Evolutionary conservation across 2,329 filamentous ascomycete genomes (phyloP).

Genomic region (Arthrobotrys conoides): DNA sequence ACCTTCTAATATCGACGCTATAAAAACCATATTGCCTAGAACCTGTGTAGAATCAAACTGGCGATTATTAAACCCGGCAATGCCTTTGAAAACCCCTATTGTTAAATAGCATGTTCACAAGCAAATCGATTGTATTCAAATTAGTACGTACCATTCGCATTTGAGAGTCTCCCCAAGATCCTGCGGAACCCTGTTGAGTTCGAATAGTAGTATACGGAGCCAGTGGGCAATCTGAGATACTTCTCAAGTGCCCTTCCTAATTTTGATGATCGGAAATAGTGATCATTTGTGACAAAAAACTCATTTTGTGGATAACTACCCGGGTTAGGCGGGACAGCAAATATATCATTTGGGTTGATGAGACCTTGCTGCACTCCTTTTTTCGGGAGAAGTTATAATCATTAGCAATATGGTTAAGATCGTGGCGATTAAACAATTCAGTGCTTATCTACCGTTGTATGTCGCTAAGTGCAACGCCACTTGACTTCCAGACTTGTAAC

Average conservation of each 20-base stretch:
- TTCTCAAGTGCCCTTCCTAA: constrained; percentile 37
- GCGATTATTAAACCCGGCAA: constrained; percentile 33
- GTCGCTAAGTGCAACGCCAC: constrained; percentile 21
- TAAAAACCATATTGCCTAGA: constrained; percentile 26
- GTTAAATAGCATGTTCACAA: background rate
- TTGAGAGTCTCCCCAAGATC: constrained; percentile 12
- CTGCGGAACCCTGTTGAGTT: constrained; percentile 30
- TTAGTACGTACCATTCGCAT: constrained; percentile 50
- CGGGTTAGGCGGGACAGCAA: constrained; percentile 26
- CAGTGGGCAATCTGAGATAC: constrained; percentile 39
- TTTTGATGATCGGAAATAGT: constrained; percentile 34
- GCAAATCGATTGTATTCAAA: background rate
- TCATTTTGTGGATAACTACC: constrained; percentile 7
- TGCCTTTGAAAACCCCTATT: constrained; percentile 23
- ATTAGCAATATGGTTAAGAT: background rate
- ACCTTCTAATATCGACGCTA: constrained; percentile 46
- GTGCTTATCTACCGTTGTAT: constrained; percentile 21
- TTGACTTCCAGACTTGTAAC: background rate
- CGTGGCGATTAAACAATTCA: background rate
- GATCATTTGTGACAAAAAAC: constrained; percentile 56
- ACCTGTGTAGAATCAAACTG: background rate
- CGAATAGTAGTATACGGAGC: constrained; percentile 47
- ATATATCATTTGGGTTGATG: constrained; percentile 52
- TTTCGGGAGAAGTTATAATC: background rate
- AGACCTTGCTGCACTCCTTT: constrained; percentile 32